Conservation (phyloP, 139 green algal species). For the Microglena sp. region DNA sequence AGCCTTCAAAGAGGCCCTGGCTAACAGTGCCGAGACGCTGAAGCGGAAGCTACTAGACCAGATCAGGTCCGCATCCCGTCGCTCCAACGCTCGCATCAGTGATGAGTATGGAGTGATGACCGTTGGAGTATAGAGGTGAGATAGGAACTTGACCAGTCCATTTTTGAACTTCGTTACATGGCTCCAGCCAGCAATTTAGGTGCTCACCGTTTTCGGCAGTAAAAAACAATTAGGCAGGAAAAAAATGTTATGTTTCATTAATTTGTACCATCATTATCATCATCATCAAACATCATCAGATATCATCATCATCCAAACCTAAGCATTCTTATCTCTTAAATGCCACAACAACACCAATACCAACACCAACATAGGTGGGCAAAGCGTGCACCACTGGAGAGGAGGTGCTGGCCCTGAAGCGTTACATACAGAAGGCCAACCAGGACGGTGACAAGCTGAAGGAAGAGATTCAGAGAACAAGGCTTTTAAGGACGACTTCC, state of each 20-base stretch:
- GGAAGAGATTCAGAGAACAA: constrained; percentile 48
- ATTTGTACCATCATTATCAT: not conserved
- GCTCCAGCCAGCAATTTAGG: no score
- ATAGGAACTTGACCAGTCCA: not conserved
- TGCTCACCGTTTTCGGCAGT: no score
- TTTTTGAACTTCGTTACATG: no score
- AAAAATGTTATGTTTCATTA: no score
- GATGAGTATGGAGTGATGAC: constrained; percentile 41
- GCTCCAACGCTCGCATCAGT: constrained; percentile 41
- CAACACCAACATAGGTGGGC: constrained; percentile 36
- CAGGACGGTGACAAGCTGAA: constrained; percentile 40
- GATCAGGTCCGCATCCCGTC: constrained; percentile 21
- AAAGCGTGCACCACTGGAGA: constrained; percentile 40
- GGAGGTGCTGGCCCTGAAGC: constrained; percentile 61
- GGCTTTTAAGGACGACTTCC: constrained; percentile 1
- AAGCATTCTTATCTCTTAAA: no score
- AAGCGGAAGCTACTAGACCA: constrained; percentile 43
- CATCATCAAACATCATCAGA: not conserved
- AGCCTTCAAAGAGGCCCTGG: constrained; percentile 49
- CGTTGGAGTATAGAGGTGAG: not conserved
- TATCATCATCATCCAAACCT: not conserved
- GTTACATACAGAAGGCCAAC: constrained; percentile 45
- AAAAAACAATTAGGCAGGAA: no score
- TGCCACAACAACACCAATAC: no score
- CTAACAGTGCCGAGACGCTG: constrained; percentile 34